A percentile compares a stretch with the other conserved stretches of the same genome.
phyloP scores from a whole-genome alignment of 805 yeast species.

The Ascoidea asiatica region DNA sequence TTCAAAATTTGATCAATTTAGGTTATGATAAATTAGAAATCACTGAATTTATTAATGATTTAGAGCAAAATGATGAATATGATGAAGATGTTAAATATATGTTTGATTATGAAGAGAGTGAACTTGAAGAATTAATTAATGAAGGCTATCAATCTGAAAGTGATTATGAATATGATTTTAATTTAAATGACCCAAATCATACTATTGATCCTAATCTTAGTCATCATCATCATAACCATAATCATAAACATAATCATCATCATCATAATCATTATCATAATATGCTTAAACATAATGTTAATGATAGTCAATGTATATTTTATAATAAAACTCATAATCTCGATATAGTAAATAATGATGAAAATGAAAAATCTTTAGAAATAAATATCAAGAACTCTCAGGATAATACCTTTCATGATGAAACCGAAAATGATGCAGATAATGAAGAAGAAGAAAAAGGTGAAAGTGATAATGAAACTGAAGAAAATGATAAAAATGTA shows the following conservation, averaged over 20 bases:
- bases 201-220: too few relatives aligned
- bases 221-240: too few relatives aligned
- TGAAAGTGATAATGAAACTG: conserved; percentile 4
- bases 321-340: conserved; percentile 22
- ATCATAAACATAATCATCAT: too few relatives aligned
- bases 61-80: conserved; percentile 48
- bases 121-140: too few relatives aligned
- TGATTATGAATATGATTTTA: too few relatives aligned
- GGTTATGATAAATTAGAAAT: too few relatives aligned
- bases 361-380: conserved; percentile 12
- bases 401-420: conserved; percentile 12
- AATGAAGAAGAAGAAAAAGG: conserved; percentile 16
- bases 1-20: conserved; percentile 38
- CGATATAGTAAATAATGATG: conserved; percentile 14
- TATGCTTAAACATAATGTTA: too few relatives aligned
- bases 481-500: conserved; percentile 4
- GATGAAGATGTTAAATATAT: conserved; percentile 58
- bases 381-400: conserved; percentile 12
- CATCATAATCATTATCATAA: too few relatives aligned
- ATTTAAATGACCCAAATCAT: too few relatives aligned
- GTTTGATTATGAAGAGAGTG: conserved; percentile 46
- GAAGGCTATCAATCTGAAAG: too few relatives aligned
- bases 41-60: conserved; percentile 34
- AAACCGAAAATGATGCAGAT: conserved; percentile 12
- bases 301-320: too few relatives aligned